Evolutionary conservation across 306 rosid species (phyloP).

Genomic region (Cucurbita argyrosperma): DNA sequence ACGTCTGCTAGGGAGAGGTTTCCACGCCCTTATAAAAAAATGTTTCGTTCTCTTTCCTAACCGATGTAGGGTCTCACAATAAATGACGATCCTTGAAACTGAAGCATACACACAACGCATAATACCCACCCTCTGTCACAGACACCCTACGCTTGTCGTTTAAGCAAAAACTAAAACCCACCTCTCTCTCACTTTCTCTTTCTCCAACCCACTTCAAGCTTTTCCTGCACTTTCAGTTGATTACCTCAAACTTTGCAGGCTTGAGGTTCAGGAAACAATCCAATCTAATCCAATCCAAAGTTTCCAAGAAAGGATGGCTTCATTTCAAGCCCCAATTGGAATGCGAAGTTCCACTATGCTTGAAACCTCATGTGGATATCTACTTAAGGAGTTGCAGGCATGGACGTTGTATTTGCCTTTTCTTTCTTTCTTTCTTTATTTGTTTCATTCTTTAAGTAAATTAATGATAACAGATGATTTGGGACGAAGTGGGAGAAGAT

Average conservation of each 20-base stretch:
- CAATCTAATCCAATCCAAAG: neutral
- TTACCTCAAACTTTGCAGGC: conserved; percentile 18
- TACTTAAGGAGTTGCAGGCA: conserved; percentile 92
- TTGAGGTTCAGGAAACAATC: conserved; percentile 8
- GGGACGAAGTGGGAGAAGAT: conserved; percentile 98
- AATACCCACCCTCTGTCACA: conserved; percentile 34
- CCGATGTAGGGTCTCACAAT: too few relatives aligned
- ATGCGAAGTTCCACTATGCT: conserved; percentile 52
- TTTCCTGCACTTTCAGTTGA: conserved; percentile 20
- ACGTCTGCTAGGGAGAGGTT: too few relatives aligned
- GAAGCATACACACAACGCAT: conserved; percentile 32
- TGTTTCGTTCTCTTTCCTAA: too few relatives aligned
- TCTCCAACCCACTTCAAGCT: conserved; percentile 8
- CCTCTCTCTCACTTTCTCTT: conserved; percentile 9
- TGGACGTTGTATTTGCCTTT: conserved; percentile 11
- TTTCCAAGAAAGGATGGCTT: conserved; percentile 31
- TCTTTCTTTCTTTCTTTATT: conserved; percentile 3
- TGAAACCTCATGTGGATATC: conserved; percentile 83
- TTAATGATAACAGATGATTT: conserved; percentile 56
- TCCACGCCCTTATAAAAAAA: too few relatives aligned
- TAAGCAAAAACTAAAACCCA: conserved; percentile 62
- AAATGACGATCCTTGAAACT: conserved; percentile 59
- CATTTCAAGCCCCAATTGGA: conserved; percentile 59
- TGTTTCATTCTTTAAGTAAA: neutral
- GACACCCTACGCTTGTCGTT: conserved; percentile 49